Base-by-base conservation (phyloP, 1,139 yeast genomes). In the Taphrina sp. region DNA sequence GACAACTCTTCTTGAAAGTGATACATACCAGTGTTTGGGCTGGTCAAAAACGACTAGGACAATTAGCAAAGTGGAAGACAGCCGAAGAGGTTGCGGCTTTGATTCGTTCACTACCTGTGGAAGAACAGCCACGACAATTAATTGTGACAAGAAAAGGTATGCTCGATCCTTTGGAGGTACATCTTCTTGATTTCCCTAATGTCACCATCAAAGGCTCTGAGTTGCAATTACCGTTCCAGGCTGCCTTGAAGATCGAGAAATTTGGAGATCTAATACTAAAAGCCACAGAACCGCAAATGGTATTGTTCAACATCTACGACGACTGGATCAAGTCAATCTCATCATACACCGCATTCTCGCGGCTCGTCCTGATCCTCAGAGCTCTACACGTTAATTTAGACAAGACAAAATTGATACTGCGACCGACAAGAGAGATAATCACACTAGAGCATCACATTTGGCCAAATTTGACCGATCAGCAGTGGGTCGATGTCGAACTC, bases 71-170 rank as follows among this genome's bases (percentile, higher is more conserved):
- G 67, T 94, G 98, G 98, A 92, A 92, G 68, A 84, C 97, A 1
- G 98, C 98, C 0, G 99, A 94, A 70, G 98, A 92, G 71, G 95
- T 89, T 23, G 92, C 96, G 8, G 95, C 96, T 0, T 74, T 92
- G 61, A 78, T 92, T 23, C 76, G 96, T 47, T 87, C 97, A 0
- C 72, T 92, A 58, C 97, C 97, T 0, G 77, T 81, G 57, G 96
- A 92, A 67, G 96, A 92, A 69, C 96, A 90, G 66, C 98, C 98
- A 1, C 85, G 85, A 64, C 96, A 90, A 69, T 74, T 94, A 58
- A 86, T 92, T 67, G 90, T 87, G 8, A 85, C 96, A 0, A 76
- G 97, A 64, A 87, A 85, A 65, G 95, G 96, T 20, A 85, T 92
- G 77, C 69, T 86, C 61, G 98, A 94, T 73, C 98, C 99, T 2